Evolutionary conservation across 2,329 filamentous ascomycete genomes (phyloP), one percentile per base, ranked within the genome.

Genomic region (Talaromyces funiculosus): DNA sequence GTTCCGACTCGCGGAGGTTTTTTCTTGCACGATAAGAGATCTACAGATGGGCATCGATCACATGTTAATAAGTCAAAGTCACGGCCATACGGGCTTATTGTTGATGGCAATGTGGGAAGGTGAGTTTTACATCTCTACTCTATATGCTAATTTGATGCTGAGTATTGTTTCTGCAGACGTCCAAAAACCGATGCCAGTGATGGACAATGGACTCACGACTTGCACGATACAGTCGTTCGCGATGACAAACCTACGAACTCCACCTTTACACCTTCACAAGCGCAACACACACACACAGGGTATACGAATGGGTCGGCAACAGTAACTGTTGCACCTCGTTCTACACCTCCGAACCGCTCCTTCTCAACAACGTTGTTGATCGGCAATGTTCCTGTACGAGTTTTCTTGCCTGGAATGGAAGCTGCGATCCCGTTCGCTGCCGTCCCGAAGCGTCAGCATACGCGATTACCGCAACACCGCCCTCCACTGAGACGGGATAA

Each of bases 401-500:
- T 97, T 18, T 89, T 83, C 64, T 79, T 99, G 54, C 88, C 90
- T 2, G 84, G 85, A 22, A 89, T 95, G 84, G 84, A 86, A 67
- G 82, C 83, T 31, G 84, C 91, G 5, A 83, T 88, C 49, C 77
- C 84, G 43, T 91, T 93, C 71, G 81, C 90, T 31, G 87, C 87
- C 63, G 85, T 96, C 64, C 85, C 90, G 51, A 86, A 95, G 65
- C 94, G 90, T 73, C 90, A 94, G 69, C 93, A 99, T 75, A 97
- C 92, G 42, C 92, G 93, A 67, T 84, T 99, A 53, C 94, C 94
- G 20, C 91, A 97, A 71, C 94, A 97, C 75, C 87, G 94, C 22
- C 94, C 94, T 20, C 94, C 94, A 56, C 83, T 99, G 53, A 89
- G 94, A 64, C 88, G 94, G 68, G 94, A 99, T 78, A 99, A 97